Base-by-base conservation (phyloP, 2,329 filamentous ascomycete genomes). In the Sporothrix brunneoviolacea region DNA sequence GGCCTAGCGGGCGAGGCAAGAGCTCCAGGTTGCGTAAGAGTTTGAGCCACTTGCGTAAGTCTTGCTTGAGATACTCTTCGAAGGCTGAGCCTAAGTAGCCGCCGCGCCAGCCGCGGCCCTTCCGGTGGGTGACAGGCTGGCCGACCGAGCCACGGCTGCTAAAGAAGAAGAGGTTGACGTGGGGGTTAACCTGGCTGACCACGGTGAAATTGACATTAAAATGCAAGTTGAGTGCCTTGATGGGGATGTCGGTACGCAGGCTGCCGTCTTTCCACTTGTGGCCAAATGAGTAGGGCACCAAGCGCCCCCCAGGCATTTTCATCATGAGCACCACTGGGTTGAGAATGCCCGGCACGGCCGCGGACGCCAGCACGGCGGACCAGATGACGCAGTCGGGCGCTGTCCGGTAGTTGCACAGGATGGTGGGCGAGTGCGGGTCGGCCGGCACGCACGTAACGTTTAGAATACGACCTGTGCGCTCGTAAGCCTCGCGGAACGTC, bases 241-340 rank as follows among this genome's bases (percentile, higher is more conserved):
- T 81, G 0, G 93, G 93, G 24, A 98, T 96, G 62, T 98, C 93
- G 1, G 93, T 98, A 33, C 93, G 80, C 49, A 98, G 71, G 59
- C 86, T 93, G 48, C 93, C 93, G 65, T 98, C 93, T 68, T 98
- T 98, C 93, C 93, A 98, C 70, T 97, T 97, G 73, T 97, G 91
- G 0, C 93, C 93, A 63, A 98, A 98, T 0, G 88, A 94, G 67
- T 95, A 98, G 0, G 93, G 93, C 0, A 82, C 81, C 4, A 98
- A 74, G 2, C 75, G 82, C 1, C 52, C 48, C 22, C 18, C 38
- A 16, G 76, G 74, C 48, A 79, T 86, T 70, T 95, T 95, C 74
- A 95, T 91, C 73, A 88, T 88, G 8, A 98, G 80, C 1, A 98
- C 91, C 3, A 94, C 88, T 0, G 93, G 93, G 62, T 97, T 97